Conservation (phyloP, 345 rosid species). For the Heritiera littoralis region DNA sequence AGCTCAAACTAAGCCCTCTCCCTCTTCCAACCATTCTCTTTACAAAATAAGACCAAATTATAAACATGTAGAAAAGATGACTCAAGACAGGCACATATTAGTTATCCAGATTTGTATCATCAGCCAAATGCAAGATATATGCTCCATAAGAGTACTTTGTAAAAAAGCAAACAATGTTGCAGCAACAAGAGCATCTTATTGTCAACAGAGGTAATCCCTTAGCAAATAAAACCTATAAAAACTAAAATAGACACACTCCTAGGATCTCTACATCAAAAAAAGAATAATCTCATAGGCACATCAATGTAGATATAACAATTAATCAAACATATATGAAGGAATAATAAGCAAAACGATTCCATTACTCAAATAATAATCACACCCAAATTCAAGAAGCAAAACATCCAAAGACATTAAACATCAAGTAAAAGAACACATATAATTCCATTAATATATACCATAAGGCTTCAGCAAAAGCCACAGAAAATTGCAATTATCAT, state of each 20-base stretch:
- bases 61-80: neutral
- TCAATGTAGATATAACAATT: neutral
- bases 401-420: too few species aligned
- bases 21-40: neutral
- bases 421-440: neutral
- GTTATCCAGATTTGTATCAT: neutral
- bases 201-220: neutral
- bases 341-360: neutral
- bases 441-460: neutral
- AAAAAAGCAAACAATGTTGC: neutral
- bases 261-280: neutral
- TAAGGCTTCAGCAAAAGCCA: neutral
- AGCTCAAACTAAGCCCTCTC: neutral
- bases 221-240: neutral
- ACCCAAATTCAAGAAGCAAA: neutral
- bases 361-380: neutral
- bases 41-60: neutral
- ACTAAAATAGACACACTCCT: neutral
- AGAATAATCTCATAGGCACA: neutral
- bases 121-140: neutral
- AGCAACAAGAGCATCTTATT: neutral
- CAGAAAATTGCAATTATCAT: neutral
- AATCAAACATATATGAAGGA: neutral
- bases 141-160: neutral
- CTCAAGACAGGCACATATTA: neutral